Evolutionary conservation across 2,329 filamentous ascomycete genomes (phyloP), one percentile per base, ranked within the genome.

Genomic region (Paecilomyces formosus): DNA sequence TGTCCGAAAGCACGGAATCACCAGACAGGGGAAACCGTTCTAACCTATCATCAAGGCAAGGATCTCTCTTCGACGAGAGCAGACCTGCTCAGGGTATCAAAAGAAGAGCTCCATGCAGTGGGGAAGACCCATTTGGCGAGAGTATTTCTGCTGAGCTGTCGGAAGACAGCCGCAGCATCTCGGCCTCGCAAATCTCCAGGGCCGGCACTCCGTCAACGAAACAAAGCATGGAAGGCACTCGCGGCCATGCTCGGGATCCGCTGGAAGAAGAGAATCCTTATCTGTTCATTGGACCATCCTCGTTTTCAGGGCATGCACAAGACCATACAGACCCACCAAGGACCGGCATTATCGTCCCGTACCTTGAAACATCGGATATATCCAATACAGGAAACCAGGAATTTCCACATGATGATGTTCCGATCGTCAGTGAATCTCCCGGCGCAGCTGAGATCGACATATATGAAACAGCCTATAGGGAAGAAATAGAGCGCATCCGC

Each of bases 381-480:
- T 79, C 64, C 67, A 49, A 56, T 49, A 59, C 51, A 33, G 55
- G 59, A 26, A 61, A 70, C 53, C 70, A 68, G 49, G 73, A 76
- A 57, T 70, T 74, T 24, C 64, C 70, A 9, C 74, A 71, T 12
- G 60, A 61, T 15, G 30, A 62, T 15, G 65, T 66, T 22, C 74
- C 70, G 22, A 71, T 88, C 3, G 86, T 96, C 49, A 90, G 89
- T 30, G 92, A 96, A 73, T 95, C 90, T 1, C 93, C 93, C 2
- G 88, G 88, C 0, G 88, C 87, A 1, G 89, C 90, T 5, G 91
- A 95, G 60, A 90, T 90, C 65, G 87, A 94, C 68, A 88, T 97
- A 59, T 97, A 96, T 72, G 90, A 96, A 71, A 85, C 83, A 0
- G 93, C 93, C 0, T 97, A 96, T 70, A 85, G 90, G 68, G 84